Percentiles rank a stretch among this genome's conserved stretches.
phyloP scores from a whole-genome alignment of 257 asterid species.

The Fraxinus pennsylvanica region DNA sequence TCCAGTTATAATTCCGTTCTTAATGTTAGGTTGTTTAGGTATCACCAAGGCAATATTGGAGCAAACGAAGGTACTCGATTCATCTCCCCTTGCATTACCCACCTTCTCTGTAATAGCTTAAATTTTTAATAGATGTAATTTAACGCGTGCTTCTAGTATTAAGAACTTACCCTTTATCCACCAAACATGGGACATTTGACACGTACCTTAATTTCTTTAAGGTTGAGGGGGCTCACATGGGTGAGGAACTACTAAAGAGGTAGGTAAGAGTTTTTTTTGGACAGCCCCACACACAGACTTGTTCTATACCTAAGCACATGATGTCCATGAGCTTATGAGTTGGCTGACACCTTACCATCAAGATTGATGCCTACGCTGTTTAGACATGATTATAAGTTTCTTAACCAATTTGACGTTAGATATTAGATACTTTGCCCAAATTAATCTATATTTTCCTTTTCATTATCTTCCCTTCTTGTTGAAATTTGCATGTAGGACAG shows the following conservation, averaged over 20 bases:
- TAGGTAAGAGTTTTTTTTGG: constrained; percentile 57
- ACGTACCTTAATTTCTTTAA: constrained; percentile 35
- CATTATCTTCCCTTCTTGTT: constrained; percentile 21
- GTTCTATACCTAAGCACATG: constrained; percentile 78
- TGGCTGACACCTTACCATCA: constrained; percentile 52
- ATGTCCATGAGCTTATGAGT: constrained; percentile 49
- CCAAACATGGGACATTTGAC: constrained; percentile 48
- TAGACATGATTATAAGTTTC: constrained; percentile 18
- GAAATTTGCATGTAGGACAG: constrained; percentile 15
- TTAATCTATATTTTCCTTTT: constrained; percentile 17
- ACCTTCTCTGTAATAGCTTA: too few relatives aligned
- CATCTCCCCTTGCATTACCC: too few relatives aligned
- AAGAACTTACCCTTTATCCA: constrained; percentile 26
- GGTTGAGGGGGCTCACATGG: constrained; percentile 44
- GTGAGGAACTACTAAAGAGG: constrained; percentile 45
- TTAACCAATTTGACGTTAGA: constrained; percentile 30
- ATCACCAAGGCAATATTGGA: too few relatives aligned
- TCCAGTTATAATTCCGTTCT: too few relatives aligned
- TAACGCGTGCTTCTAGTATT: neutral
- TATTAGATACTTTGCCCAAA: constrained; percentile 14
- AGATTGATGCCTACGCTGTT: constrained; percentile 42
- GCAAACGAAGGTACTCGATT: too few relatives aligned
- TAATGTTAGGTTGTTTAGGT: too few relatives aligned
- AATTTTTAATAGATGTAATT: neutral
- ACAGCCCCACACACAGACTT: constrained; percentile 52